Conservation (phyloP, 1,284 basidiomycete genomes). For the Thelephora terrestris region DNA sequence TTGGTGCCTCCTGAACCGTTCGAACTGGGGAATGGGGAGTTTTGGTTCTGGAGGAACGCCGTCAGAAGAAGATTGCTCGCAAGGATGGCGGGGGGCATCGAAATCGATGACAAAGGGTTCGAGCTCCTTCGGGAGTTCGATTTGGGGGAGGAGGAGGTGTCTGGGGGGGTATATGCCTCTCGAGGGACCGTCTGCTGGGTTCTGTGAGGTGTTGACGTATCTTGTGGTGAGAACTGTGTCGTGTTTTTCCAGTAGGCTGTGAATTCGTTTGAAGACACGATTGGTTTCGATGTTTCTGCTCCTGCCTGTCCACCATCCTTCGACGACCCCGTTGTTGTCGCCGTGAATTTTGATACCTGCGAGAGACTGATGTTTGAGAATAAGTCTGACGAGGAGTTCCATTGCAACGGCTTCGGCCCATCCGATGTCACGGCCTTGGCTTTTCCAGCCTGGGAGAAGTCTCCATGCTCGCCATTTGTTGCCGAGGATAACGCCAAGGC, state of each 20-base stretch:
- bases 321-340: slow-evolving; percentile 21
- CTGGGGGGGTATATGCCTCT: slow-evolving; percentile 21
- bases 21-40: not conserved
- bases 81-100: slow-evolving; percentile 7
- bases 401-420: slow-evolving; percentile 25
- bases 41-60: not conserved
- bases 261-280: slow-evolving; percentile 17
- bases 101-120: slow-evolving; percentile 21
- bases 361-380: slow-evolving; percentile 7
- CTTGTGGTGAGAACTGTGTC: slow-evolving; percentile 1
- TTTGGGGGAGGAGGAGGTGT: slow-evolving; percentile 22
- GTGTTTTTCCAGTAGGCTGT: not conserved
- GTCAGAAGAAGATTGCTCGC: slow-evolving; percentile 1
- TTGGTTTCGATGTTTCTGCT: slow-evolving; percentile 16
- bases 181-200: slow-evolving; percentile 33
- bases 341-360: slow-evolving; percentile 12
- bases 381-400: slow-evolving; percentile 21
- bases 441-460: slow-evolving; percentile 26
- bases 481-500: slow-evolving; percentile 27
- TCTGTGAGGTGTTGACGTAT: slow-evolving; percentile 21
- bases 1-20: not conserved
- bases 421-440: slow-evolving; percentile 12
- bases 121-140: slow-evolving; percentile 20
- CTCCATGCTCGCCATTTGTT: slow-evolving; percentile 26
- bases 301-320: slow-evolving; percentile 17